phyloP scores from a whole-genome alignment of 2,329 filamentous ascomycete genomes.

The Fusarium metavorans region DNA sequence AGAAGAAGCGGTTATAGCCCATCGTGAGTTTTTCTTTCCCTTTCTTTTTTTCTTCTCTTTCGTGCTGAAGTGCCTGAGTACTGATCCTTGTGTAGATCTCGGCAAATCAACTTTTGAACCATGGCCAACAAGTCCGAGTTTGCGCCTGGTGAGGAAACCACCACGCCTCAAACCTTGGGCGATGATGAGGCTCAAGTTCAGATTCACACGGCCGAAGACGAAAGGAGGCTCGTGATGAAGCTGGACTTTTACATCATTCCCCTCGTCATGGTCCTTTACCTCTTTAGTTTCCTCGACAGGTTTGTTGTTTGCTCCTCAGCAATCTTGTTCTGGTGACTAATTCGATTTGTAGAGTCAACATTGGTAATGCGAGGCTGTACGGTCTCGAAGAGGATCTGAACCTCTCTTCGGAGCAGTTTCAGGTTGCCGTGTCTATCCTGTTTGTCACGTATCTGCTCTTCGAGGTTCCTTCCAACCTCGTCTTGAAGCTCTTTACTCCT shows the following conservation, averaged over 20 bases:
- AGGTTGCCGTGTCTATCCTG: slow-evolving; percentile 74
- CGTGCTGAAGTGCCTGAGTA: not conserved
- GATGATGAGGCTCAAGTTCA: slow-evolving; percentile 31
- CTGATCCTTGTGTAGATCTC: not conserved
- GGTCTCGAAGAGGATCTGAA: slow-evolving; percentile 72
- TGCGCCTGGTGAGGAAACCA: slow-evolving; percentile 16
- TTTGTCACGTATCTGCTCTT: slow-evolving; percentile 74
- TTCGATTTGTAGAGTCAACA: slow-evolving; percentile 68
- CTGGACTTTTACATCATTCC: slow-evolving; percentile 74
- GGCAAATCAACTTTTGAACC: not conserved
- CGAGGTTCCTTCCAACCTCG: slow-evolving; percentile 74
- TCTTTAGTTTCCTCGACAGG: slow-evolving; percentile 82
- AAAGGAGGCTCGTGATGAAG: slow-evolving; percentile 72
- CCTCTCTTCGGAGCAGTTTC: slow-evolving; percentile 73
- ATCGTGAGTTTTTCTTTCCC: slow-evolving; percentile 5
- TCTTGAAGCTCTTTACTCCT: slow-evolving; percentile 72
- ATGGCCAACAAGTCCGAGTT: slow-evolving; percentile 23
- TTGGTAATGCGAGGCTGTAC: slow-evolving; percentile 78
- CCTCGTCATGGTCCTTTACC: slow-evolving; percentile 76
- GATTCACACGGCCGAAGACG: slow-evolving; percentile 41
- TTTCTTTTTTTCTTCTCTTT: not conserved
- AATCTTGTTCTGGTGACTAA: slow-evolving; percentile 17
- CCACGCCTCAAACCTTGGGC: slow-evolving; percentile 31
- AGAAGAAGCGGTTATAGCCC: not conserved
- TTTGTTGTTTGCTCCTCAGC: slow-evolving; percentile 47